Percentiles rank a stretch among this genome's conserved stretches.
These are phyloP conservation scores for Arachnomyces sp. DNA, from an alignment of 2,329 filamentous ascomycete species.

Conservation along the genomic window DNA sequence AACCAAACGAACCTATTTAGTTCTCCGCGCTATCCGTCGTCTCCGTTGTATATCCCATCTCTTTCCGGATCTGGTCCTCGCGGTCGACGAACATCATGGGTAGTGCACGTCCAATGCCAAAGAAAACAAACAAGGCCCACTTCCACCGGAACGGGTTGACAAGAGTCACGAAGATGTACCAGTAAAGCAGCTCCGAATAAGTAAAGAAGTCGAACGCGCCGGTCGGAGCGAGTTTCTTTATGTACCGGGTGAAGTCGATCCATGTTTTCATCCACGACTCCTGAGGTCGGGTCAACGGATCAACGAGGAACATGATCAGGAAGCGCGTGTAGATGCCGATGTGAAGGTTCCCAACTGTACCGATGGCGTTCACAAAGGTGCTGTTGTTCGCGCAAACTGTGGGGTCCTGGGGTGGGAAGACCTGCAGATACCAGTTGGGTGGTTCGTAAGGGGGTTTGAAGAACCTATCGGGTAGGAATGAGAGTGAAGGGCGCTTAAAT, in stretches of 20 bases:
- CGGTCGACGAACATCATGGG: slow-evolving; percentile 59
- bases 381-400: slow-evolving; percentile 75
- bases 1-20: no score
- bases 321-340: slow-evolving; percentile 85
- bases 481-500: slow-evolving; percentile 64
- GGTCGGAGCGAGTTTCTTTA: slow-evolving; percentile 64
- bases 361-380: slow-evolving; percentile 74
- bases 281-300: slow-evolving; percentile 65
- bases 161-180: slow-evolving; percentile 71
- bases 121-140: slow-evolving; percentile 77
- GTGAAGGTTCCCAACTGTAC: slow-evolving; percentile 78
- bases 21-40: neutral
- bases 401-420: slow-evolving; percentile 68
- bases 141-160: slow-evolving; percentile 88
- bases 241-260: slow-evolving; percentile 72
- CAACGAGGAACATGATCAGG: slow-evolving; percentile 75
- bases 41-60: slow-evolving; percentile 20
- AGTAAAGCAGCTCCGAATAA: slow-evolving; percentile 75
- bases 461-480: slow-evolving; percentile 65
- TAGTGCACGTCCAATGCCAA: slow-evolving; percentile 60
- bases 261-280: slow-evolving; percentile 72
- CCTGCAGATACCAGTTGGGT: slow-evolving; percentile 84
- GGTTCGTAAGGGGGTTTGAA: slow-evolving; percentile 68
- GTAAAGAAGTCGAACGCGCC: slow-evolving; percentile 86
- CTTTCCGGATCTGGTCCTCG: slow-evolving; percentile 56